phyloP scores from a whole-genome alignment of 176 grass and related monocot species.

The Carex pumila region DNA sequence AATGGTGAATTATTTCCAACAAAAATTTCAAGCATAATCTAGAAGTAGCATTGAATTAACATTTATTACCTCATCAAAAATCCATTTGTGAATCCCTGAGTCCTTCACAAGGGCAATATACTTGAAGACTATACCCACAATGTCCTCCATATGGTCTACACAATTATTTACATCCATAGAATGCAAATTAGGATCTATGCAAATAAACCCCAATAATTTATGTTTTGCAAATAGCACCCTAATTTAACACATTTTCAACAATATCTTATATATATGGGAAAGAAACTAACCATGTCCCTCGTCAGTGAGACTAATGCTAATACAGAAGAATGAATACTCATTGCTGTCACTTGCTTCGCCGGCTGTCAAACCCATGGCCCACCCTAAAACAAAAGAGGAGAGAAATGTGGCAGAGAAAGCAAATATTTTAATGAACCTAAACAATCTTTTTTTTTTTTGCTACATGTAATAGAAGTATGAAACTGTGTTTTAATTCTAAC shows the following conservation, averaged over 20 bases:
- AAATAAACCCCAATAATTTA: not conserved
- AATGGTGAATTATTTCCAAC: not conserved
- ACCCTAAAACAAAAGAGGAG: conserved; percentile 42
- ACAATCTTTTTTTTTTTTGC: not conserved
- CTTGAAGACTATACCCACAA: conserved; percentile 80
- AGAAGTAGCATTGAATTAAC: not conserved
- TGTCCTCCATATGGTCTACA: conserved; percentile 79
- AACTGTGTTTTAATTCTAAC: not conserved
- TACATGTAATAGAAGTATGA: not conserved
- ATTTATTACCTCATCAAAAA: conserved; percentile 87
- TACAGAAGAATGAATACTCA: conserved; percentile 73
- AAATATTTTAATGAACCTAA: conserved; percentile 20
- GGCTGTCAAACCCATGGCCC: conserved; percentile 66
- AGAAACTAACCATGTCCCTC: conserved; percentile 62
- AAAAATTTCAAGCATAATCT: not conserved
- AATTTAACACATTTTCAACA: conserved; percentile 17
- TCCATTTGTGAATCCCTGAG: conserved; percentile 65
- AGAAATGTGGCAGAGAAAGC: conserved; percentile 8
- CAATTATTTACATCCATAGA: conserved; percentile 10
- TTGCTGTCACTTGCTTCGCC: conserved; percentile 45
- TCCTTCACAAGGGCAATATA: conserved; percentile 68
- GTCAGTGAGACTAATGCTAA: conserved; percentile 80
- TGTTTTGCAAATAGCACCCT: not conserved
- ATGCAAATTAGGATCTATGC: conserved; percentile 15
- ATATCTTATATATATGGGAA: not conserved